These are phyloP conservation scores for Pseudocercospora eumusae DNA, from an alignment of 2,329 filamentous ascomycete species.

Conservation along the genomic window DNA sequence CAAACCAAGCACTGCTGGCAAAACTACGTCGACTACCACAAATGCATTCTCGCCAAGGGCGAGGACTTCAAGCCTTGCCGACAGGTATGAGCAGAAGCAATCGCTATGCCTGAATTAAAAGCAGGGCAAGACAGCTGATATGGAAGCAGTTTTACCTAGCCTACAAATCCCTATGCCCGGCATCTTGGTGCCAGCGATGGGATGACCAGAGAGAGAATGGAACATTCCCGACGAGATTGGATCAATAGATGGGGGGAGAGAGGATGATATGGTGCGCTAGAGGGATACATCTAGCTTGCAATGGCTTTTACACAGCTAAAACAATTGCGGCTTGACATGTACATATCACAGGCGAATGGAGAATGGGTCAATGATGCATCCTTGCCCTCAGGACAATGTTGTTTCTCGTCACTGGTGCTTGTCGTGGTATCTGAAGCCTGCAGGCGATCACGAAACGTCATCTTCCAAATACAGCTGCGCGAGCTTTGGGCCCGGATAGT, in stretches of 20 bases:
- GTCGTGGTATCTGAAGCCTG: too few species aligned
- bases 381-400: too few species aligned
- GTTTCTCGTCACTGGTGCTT: too few species aligned
- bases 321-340: not conserved
- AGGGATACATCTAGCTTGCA: not conserved
- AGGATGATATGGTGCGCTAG: not conserved
- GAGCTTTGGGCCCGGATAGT: constrained; percentile 57
- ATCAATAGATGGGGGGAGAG: constrained; percentile 44
- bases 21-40: constrained; percentile 99
- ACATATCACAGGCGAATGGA: constrained; percentile 8
- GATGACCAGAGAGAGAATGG: constrained; percentile 81
- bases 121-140: constrained; percentile 6
- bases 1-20: constrained; percentile 99
- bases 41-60: constrained; percentile 97
- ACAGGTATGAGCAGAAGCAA: too few species aligned
- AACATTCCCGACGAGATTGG: constrained; percentile 57
- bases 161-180: constrained; percentile 96
- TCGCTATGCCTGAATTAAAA: too few species aligned
- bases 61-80: constrained; percentile 97
- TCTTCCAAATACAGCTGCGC: constrained; percentile 45
- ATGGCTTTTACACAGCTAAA: not conserved
- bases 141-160: constrained; percentile 81
- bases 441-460: not conserved
- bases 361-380: not conserved
- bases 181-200: constrained; percentile 90